Evolutionary conservation across 2,329 filamentous ascomycete species (phyloP).

Genomic region (Penicillium nordicum): DNA sequence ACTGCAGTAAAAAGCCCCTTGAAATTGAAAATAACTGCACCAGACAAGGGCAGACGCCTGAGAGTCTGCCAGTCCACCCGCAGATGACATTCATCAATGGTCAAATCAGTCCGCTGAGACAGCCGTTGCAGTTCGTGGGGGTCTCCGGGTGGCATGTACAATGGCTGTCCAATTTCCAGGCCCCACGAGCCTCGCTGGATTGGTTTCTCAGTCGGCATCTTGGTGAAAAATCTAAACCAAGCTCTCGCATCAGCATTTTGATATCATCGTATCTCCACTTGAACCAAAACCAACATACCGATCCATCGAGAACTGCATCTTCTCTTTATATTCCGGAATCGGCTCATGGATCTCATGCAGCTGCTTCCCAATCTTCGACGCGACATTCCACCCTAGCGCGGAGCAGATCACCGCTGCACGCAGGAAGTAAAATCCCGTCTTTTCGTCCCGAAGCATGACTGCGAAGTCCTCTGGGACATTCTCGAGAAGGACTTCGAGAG

Average conservation of each 20-base stretch:
- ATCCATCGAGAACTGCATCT: conserved; percentile 86
- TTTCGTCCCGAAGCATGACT: conserved; percentile 67
- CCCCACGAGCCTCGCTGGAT: conserved; percentile 86
- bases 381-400: conserved; percentile 74
- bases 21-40: conserved; percentile 79
- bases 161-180: conserved; percentile 68
- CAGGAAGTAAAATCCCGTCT: conserved; percentile 69
- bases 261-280: no score
- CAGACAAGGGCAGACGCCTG: conserved; percentile 71
- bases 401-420: conserved; percentile 76
- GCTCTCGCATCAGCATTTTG: not conserved
- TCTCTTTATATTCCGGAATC: conserved; percentile 81
- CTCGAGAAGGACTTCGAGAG: conserved; percentile 67
- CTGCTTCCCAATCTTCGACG: conserved; percentile 67
- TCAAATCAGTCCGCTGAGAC: conserved; percentile 56
- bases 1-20: conserved; percentile 80
- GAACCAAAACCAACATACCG: conserved; percentile 49
- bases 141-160: conserved; percentile 70
- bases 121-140: conserved; percentile 60
- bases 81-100: conserved; percentile 60
- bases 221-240: conserved; percentile 67
- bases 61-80: conserved; percentile 88
- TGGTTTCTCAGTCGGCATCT: conserved; percentile 67
- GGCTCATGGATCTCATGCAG: conserved; percentile 68
- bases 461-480: conserved; percentile 84